Percentiles rank a stretch among this genome's conserved stretches.
These are phyloP conservation scores for Arthrobotrys musiformis DNA, from an alignment of 2,329 filamentous ascomycete genomes.

Conservation along the genomic window DNA sequence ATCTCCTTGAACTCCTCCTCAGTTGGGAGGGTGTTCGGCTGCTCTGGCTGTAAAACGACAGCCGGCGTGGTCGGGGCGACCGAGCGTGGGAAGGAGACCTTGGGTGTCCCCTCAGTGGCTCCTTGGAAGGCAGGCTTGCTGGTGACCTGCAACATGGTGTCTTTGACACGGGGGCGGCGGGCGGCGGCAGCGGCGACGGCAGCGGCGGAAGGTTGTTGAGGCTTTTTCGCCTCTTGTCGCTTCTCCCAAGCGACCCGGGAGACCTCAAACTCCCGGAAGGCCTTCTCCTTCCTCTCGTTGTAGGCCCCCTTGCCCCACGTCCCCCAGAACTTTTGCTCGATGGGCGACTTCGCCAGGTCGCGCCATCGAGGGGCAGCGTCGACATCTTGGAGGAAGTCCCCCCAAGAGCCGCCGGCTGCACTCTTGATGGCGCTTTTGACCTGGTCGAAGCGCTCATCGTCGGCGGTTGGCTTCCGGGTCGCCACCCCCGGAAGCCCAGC, in stretches of 20 bases:
- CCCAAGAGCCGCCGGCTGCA: conserved; percentile 15
- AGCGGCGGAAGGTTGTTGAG: background rate
- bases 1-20: conserved; percentile 58
- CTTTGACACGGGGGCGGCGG: conserved; percentile 15
- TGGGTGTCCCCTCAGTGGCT: conserved; percentile 45
- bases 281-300: background rate
- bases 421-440: conserved; percentile 28
- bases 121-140: conserved; percentile 55
- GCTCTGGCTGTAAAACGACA: conserved; percentile 14
- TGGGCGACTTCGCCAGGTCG: background rate
- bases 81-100: conserved; percentile 46
- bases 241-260: conserved; percentile 3
- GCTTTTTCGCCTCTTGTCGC: conserved; percentile 10
- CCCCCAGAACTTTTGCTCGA: background rate
- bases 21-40: conserved; percentile 56
- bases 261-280: background rate
- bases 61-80: background rate
- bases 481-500: background rate
- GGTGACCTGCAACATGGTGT: conserved; percentile 45
- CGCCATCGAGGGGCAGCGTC: background rate
- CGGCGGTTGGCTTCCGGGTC: conserved; percentile 3
- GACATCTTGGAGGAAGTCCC: background rate
- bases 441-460: conserved; percentile 20
- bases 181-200: too few relatives aligned
- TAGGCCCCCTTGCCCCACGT: background rate